phyloP scores from a whole-genome alignment of 768 basidiomycete species.

The Macrolepiota fuliginosa region DNA sequence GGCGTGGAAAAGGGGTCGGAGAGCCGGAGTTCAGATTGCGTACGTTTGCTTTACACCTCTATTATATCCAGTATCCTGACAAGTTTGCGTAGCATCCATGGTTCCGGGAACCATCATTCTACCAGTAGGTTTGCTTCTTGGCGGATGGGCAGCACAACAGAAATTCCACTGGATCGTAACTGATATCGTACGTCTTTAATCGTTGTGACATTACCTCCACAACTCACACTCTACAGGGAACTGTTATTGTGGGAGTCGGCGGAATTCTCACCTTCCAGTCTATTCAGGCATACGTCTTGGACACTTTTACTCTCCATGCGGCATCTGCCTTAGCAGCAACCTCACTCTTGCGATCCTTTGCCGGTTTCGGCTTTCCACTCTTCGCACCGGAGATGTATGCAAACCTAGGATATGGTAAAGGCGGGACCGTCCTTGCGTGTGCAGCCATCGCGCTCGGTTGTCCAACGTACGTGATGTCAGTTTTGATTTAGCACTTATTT shows the following conservation, averaged over 20 bases:
- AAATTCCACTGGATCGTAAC: slow-evolving; percentile 67
- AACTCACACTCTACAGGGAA: slow-evolving; percentile 40
- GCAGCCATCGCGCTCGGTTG: slow-evolving; percentile 58
- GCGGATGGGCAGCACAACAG: slow-evolving; percentile 67
- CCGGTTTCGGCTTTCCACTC: slow-evolving; percentile 74
- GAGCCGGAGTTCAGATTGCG: slow-evolving; percentile 50
- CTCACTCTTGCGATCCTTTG: slow-evolving; percentile 59
- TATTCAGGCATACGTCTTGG: slow-evolving; percentile 68
- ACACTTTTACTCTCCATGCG: slow-evolving; percentile 62
- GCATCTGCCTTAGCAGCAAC: slow-evolving; percentile 71
- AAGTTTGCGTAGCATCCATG: slow-evolving; percentile 45
- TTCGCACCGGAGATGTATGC: slow-evolving; percentile 71
- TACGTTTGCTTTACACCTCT: slow-evolving; percentile 21
- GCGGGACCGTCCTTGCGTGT: slow-evolving; percentile 61
- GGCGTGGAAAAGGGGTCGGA: slow-evolving; percentile 41
- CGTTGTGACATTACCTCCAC: background rate
- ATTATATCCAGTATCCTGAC: slow-evolving; percentile 9
- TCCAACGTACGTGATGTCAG: slow-evolving; percentile 42
- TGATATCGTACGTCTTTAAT: slow-evolving; percentile 43
- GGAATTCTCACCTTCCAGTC: slow-evolving; percentile 58
- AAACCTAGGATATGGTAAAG: slow-evolving; percentile 67
- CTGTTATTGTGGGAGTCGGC: slow-evolving; percentile 53
- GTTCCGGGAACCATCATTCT: slow-evolving; percentile 55
- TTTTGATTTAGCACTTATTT: background rate
- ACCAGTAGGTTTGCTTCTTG: slow-evolving; percentile 64